Evolutionary conservation across 176 grass and related monocot genomes (phyloP), one percentile per base, ranked within the genome.

Genomic region (Carex pumila): DNA sequence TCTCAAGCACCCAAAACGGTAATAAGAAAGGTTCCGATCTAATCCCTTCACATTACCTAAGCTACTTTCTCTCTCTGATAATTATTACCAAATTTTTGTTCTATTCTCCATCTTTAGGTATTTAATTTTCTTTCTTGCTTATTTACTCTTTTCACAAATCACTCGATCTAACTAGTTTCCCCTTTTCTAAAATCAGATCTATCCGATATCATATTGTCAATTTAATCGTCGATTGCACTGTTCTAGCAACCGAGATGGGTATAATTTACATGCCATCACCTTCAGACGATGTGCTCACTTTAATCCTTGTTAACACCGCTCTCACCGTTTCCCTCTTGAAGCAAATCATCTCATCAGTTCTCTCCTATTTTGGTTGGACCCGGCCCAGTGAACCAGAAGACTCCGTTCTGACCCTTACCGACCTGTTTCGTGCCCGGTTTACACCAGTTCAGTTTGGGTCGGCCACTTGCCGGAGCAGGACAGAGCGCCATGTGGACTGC

Each of bases 251-350:
- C n/a, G 50, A 93, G 83, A 97, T 97, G 94, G 94, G 94, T 9
- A 84, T 97, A 67, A 88, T 86, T 32, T 93, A 84, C 89, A 70
- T 97, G 71, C 91, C 94, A 25, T 76, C 94, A 5, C 91, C 91
- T 31, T 93, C 90, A 65, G 94, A 97, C 37, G 89, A 79, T 78
- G 45, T 93, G 3, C 84, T 97, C 30, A 88, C 89, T 15, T 83
- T 90, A 84, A 53, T 97, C 17, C 78, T 97, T 7, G 90, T 93
- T 61, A 93, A 91, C 87, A 85, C 87, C 12, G 91, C 89, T 21
- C 81, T 91, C 83, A 86, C 89, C 39, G 57, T 97, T 10, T 90
- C 94, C 60, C 67, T 93, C 83, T 25, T 97, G 9, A 73, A 84
- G 41, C 84, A 86, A 32, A 79, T 93, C 65, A 34, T 84, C 84